These are phyloP conservation scores for Diaporthe ampelina DNA, from an alignment of 2,329 filamentous ascomycete species.

Conservation along the genomic window DNA sequence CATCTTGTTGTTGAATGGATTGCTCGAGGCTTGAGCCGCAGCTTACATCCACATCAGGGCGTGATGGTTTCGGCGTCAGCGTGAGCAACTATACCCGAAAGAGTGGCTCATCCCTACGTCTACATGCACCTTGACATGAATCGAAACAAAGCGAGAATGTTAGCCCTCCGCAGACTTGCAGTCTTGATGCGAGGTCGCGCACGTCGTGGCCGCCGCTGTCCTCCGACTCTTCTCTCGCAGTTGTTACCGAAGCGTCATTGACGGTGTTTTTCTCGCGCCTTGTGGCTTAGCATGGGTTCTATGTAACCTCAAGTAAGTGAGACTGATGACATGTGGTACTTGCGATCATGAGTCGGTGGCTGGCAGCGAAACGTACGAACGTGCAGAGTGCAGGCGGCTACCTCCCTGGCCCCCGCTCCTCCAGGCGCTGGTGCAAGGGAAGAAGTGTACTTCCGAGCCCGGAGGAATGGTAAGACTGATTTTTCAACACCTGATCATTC, in stretches of 20 bases:
- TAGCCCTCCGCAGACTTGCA: neutral
- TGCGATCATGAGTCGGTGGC: slow-evolving; percentile 27
- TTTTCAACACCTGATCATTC: slow-evolving; percentile 38
- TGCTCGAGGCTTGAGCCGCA: slow-evolving; percentile 17
- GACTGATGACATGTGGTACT: slow-evolving; percentile 19
- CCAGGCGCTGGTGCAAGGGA: slow-evolving; percentile 13
- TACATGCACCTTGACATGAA: slow-evolving; percentile 15
- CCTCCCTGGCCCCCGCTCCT: no score
- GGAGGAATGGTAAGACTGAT: slow-evolving; percentile 40
- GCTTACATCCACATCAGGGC: neutral
- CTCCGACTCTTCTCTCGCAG: slow-evolving; percentile 2
- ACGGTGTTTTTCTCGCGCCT: slow-evolving; percentile 37
- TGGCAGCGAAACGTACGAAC: slow-evolving; percentile 4
- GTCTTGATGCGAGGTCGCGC: neutral
- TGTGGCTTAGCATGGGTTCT: neutral
- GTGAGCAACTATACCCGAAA: slow-evolving; percentile 21
- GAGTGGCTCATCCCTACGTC: neutral
- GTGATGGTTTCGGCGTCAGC: neutral
- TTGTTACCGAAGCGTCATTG: slow-evolving; percentile 13
- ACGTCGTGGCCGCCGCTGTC: neutral
- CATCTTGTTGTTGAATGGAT: neutral
- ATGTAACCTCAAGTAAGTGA: slow-evolving; percentile 21
- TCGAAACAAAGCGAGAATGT: neutral
- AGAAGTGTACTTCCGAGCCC: slow-evolving; percentile 36
- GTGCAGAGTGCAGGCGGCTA: slow-evolving; percentile 6